Conservation (phyloP, 2,329 filamentous ascomycete genomes). For the Sporothrix inflata region DNA sequence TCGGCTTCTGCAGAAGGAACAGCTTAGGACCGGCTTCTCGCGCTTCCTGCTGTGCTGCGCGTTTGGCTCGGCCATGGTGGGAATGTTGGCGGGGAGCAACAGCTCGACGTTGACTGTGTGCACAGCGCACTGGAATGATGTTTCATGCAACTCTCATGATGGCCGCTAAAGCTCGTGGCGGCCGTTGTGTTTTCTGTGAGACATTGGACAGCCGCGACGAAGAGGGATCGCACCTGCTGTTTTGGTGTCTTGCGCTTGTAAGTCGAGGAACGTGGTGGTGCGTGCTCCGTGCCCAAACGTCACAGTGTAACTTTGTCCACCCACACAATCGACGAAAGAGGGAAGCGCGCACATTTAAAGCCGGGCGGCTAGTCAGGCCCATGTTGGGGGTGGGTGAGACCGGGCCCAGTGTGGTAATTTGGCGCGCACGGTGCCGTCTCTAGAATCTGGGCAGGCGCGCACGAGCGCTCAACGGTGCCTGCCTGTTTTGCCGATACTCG, state of each 20-base stretch:
- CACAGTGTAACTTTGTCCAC: neutral
- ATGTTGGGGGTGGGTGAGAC: neutral
- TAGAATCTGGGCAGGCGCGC: neutral
- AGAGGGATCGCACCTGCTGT: neutral
- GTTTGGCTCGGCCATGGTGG: neutral
- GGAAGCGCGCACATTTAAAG: constrained; percentile 17
- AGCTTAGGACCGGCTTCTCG: constrained; percentile 3
- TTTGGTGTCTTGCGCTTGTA: constrained; percentile 20
- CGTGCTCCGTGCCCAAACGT: constrained; percentile 10
- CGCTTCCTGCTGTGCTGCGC: neutral
- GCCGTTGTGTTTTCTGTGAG: constrained; percentile 6
- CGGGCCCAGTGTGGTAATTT: neutral
- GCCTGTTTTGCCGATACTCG: neutral
- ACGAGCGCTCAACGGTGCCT: neutral
- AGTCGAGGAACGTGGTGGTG: neutral
- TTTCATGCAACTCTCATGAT: neutral
- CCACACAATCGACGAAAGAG: constrained; percentile 15
- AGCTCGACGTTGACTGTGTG: neutral
- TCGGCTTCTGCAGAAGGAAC: neutral
- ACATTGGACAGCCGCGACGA: constrained; percentile 23
- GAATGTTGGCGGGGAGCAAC: neutral
- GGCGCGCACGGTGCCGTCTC: neutral
- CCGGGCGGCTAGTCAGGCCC: constrained; percentile 24
- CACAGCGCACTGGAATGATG: neutral
- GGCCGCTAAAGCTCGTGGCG: neutral